Percentiles rank a stretch among this genome's conserved stretches.
phyloP scores from a whole-genome alignment of 2,329 filamentous ascomycete species.

The Mollisia scopiformis region DNA sequence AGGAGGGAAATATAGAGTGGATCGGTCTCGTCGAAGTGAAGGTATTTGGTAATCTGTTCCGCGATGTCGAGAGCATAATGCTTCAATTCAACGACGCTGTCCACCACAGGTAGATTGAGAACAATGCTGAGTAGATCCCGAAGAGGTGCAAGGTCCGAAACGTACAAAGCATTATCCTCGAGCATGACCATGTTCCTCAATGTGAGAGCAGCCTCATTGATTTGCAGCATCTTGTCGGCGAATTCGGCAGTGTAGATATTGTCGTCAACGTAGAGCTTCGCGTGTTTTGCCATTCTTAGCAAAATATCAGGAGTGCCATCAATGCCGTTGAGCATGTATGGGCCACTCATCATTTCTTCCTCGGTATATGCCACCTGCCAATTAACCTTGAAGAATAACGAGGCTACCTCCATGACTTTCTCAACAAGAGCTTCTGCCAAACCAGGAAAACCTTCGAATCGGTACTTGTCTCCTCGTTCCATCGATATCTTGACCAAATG shows the following conservation, averaged over 20 bases:
- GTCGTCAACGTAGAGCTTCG: constrained; percentile 64
- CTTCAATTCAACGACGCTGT: constrained; percentile 80
- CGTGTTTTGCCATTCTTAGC: constrained; percentile 68
- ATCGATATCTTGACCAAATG: constrained; percentile 95
- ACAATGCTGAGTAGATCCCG: constrained; percentile 84
- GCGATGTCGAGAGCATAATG: constrained; percentile 91
- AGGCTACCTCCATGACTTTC: constrained; percentile 78
- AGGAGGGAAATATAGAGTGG: constrained; percentile 79
- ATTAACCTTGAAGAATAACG: constrained; percentile 78
- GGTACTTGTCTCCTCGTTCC: constrained; percentile 93
- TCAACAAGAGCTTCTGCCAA: constrained; percentile 87
- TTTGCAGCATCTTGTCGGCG: constrained; percentile 70
- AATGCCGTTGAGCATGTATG: constrained; percentile 65
- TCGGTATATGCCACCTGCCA: constrained; percentile 81
- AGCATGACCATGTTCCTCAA: constrained; percentile 96
- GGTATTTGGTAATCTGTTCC: constrained; percentile 84
- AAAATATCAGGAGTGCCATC: constrained; percentile 73
- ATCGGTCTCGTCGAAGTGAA: constrained; percentile 71
- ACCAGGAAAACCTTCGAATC: constrained; percentile 88
- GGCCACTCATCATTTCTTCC: constrained; percentile 51
- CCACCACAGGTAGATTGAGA: constrained; percentile 73
- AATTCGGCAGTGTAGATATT: constrained; percentile 72
- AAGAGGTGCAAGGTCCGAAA: constrained; percentile 74
- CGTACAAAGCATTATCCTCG: constrained; percentile 82
- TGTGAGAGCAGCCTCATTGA: constrained; percentile 86